These are phyloP conservation scores for Penicillium simplicissimum DNA, from an alignment of 495 filamentous ascomycete species.

Conservation along the genomic window DNA sequence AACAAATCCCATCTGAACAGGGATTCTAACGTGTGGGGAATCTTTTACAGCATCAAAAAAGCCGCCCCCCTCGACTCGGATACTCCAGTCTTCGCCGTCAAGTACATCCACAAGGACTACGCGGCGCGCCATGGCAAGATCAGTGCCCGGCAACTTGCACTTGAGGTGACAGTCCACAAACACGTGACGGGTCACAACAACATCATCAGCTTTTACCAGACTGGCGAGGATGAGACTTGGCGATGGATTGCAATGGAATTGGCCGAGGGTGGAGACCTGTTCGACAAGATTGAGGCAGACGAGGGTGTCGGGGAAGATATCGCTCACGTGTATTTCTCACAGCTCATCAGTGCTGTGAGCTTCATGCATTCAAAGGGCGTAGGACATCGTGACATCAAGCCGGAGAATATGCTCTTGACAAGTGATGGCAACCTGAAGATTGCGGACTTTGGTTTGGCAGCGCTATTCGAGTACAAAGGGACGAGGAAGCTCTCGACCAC, in stretches of 20 bases:
- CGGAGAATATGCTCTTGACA: conserved; percentile 84
- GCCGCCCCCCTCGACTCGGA: conserved; percentile 69
- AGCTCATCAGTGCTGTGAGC: conserved; percentile 84
- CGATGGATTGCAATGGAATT: conserved; percentile 98
- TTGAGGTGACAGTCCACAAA: conserved; percentile 86
- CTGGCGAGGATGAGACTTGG: conserved; percentile 87
- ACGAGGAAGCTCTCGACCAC: conserved; percentile 75
- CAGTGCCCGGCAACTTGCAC: conserved; percentile 78
- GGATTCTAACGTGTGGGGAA: neutral
- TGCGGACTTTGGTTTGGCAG: conserved; percentile 94
- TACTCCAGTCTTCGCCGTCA: conserved; percentile 88
- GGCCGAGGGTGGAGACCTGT: conserved; percentile 93
- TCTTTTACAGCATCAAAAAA: conserved; percentile 78
- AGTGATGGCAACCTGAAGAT: conserved; percentile 87
- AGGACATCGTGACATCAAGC: conserved; percentile 87
- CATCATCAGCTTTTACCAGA: conserved; percentile 87
- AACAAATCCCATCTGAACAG: neutral
- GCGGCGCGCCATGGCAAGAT: conserved; percentile 86
- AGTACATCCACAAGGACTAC: conserved; percentile 97
- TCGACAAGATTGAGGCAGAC: conserved; percentile 99
- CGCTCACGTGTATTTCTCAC: conserved; percentile 93
- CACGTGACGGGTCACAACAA: conserved; percentile 87
- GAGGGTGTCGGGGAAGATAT: conserved; percentile 89
- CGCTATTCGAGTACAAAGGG: conserved; percentile 88
- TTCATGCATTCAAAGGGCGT: conserved; percentile 95